A percentile compares a stretch with the other conserved stretches of the same genome.
phyloP scores from a whole-genome alignment of 2,329 filamentous ascomycete species.

The Nigrograna mackinnonii region DNA sequence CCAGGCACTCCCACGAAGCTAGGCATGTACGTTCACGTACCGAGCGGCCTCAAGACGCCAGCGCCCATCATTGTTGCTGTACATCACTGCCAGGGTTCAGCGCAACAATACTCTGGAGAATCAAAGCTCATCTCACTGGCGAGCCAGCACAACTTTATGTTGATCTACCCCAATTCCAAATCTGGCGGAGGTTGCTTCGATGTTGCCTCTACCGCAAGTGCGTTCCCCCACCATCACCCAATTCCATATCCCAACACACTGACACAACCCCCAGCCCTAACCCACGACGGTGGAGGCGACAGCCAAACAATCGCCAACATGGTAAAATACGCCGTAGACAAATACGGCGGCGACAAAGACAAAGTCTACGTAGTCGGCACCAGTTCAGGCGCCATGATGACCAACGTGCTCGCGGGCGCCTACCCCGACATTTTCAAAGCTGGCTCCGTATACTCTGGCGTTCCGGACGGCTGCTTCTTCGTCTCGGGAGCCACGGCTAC shows the following conservation, averaged over 20 bases:
- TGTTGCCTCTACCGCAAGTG: too few relatives aligned
- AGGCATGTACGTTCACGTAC: constrained; percentile 54
- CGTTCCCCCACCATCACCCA: too few relatives aligned
- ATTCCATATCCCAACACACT: too few relatives aligned
- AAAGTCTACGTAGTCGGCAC: constrained; percentile 55
- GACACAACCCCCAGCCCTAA: constrained; percentile 55
- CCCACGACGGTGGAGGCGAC: constrained; percentile 59
- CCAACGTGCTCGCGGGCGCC: constrained; percentile 12
- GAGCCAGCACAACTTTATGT: constrained; percentile 56
- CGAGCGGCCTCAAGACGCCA: constrained; percentile 40
- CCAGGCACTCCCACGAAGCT: constrained; percentile 52
- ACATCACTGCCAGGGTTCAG: constrained; percentile 42
- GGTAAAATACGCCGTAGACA: constrained; percentile 55
- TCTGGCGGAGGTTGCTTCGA: constrained; percentile 59
- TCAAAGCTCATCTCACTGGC: constrained; percentile 57
- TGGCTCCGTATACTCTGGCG: constrained; percentile 11
- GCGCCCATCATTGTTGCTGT: constrained; percentile 55
- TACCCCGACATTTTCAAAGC: constrained; percentile 18
- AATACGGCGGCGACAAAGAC: constrained; percentile 53
- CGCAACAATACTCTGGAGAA: constrained; percentile 49
- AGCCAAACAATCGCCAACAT: constrained; percentile 59
- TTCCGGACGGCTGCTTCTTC: constrained; percentile 18
- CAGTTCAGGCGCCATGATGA: constrained; percentile 33
- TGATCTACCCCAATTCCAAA: constrained; percentile 58
- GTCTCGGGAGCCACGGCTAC: constrained; percentile 53